Percentiles rank a stretch among this genome's conserved stretches.
Conservation (phyloP, 306 rosid genomes). For the Gillenia trifoliata region DNA sequence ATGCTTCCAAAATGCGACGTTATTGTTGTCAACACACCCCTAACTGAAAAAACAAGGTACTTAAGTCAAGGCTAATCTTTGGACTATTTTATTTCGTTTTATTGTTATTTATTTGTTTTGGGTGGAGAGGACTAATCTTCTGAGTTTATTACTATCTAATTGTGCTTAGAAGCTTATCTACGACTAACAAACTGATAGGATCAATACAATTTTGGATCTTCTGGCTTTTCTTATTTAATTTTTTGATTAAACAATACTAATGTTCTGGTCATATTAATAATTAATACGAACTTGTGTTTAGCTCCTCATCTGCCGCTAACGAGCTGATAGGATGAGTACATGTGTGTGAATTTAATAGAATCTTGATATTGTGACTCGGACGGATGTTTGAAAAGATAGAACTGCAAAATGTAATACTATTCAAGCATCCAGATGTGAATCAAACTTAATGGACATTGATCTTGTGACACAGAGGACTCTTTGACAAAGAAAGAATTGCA, state of each 20-base stretch:
- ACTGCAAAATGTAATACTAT: not conserved
- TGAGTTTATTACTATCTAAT: not conserved
- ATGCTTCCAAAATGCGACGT: slow-evolving; percentile 95
- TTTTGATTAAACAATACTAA: too few species aligned
- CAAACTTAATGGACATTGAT: slow-evolving; percentile 11
- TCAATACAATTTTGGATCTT: not conserved
- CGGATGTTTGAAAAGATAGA: not conserved
- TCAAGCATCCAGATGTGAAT: not conserved
- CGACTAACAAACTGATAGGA: not conserved
- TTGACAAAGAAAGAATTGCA: slow-evolving; percentile 66
- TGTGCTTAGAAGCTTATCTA: not conserved
- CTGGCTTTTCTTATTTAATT: too few species aligned
- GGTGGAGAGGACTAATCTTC: not conserved
- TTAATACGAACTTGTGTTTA: too few species aligned
- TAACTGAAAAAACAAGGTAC: slow-evolving; percentile 87
- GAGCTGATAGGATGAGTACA: too few species aligned
- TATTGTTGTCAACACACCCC: slow-evolving; percentile 84
- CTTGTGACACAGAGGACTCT: slow-evolving; percentile 60
- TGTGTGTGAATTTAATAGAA: too few species aligned
- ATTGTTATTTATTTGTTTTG: too few species aligned
- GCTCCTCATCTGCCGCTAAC: too few species aligned
- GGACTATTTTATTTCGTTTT: not conserved
- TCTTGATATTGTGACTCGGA: not conserved
- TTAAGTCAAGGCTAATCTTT: not conserved
- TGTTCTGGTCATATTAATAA: too few species aligned